Base-by-base conservation (phyloP, 2,329 filamentous ascomycete species). In the Thermothelomyces thermophilus region DNA sequence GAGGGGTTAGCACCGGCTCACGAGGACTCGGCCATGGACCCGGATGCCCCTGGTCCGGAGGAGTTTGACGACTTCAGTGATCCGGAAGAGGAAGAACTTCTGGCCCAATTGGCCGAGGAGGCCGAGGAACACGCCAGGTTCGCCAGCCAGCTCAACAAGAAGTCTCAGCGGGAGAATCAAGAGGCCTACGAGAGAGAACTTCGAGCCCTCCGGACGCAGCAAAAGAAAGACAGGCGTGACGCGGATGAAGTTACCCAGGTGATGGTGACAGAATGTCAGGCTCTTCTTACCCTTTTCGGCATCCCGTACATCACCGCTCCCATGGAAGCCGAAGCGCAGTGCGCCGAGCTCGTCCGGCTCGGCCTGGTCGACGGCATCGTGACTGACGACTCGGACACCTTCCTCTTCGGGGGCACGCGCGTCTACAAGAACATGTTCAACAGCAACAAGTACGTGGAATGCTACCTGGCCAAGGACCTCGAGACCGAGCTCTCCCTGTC, bases 351-450 rank as follows among this genome's bases (percentile, higher is more conserved):
- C 3, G 90, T 98, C 0, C 72, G 71, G 0, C 73, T 97, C 0
- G 88, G 89, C 0, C 80, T 97, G 0, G 94, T 98, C 8, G 94
- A 98, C 64, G 93, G 94, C 11, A 95, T 98, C 54, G 90, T 98
- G 26, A 98, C 94, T 0, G 93, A 98, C 62, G 93, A 98, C 65
- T 94, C 87, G 2, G 93, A 98, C 72, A 94, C 85, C 0, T 98
- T 98, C 63, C 78, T 98, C 1, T 98, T 98, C 66, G 94, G 93
- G 16, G 94, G 93, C 33, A 98, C 90, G 0, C 79, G 91, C 16
- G 86, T 98, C 19, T 98, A 98, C 75, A 98, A 98, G 68, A 98
- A 98, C 72, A 95, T 98, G 90, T 98, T 98, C 75, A 98, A 96
- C 68, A 85, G 89, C 60, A 93, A 93, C 67, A 98, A 98, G 65